A percentile compares a stretch with the other conserved stretches of the same genome.
phyloP scores from a whole-genome alignment of 805 yeast species.

The Torulaspora franciscae region DNA sequence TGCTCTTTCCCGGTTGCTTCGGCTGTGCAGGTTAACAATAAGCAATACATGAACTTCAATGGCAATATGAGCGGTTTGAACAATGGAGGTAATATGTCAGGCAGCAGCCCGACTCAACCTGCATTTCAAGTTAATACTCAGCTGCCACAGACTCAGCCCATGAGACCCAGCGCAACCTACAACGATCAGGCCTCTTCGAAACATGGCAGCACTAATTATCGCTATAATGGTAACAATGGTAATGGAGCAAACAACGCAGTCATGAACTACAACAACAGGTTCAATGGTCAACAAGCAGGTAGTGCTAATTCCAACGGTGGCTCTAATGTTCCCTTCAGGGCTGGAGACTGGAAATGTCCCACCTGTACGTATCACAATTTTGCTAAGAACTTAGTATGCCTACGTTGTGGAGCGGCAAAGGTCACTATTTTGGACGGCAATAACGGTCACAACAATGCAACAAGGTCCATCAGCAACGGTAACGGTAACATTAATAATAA shows the following conservation, averaged over 20 bases:
- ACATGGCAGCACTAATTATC: conserved; percentile 3
- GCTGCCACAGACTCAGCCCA: conserved; percentile 12
- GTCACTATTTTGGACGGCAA: conserved; percentile 15
- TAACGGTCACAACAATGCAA: conserved; percentile 6
- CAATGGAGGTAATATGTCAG: conserved; percentile 7
- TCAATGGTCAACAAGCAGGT: conserved; percentile 6
- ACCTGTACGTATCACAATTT: conserved; percentile 84
- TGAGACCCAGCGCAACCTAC: conserved; percentile 2
- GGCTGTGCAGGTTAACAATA: conserved; percentile 51
- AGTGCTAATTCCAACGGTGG: conserved; percentile 31
- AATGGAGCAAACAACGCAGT: conserved; percentile 17
- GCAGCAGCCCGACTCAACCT: conserved; percentile 6
- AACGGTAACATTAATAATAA: conserved; percentile 10
- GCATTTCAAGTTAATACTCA: conserved; percentile 6
- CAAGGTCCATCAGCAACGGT: conserved; percentile 8
- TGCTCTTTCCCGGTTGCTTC: conserved; percentile 83
- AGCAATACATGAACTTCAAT: conserved; percentile 17
- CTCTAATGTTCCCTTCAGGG: conserved; percentile 80
- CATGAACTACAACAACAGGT: conserved; percentile 22
- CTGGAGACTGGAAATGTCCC: conserved; percentile 94
- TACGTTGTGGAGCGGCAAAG: conserved; percentile 79
- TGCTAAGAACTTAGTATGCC: conserved; percentile 82
- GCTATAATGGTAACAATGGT: conserved; percentile 14
- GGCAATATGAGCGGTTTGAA: conserved; percentile 16
- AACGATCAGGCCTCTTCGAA: conserved; percentile 14